Base-by-base conservation (phyloP, 1,284 basidiomycete genomes). In the Pseudozyma pruni region DNA sequence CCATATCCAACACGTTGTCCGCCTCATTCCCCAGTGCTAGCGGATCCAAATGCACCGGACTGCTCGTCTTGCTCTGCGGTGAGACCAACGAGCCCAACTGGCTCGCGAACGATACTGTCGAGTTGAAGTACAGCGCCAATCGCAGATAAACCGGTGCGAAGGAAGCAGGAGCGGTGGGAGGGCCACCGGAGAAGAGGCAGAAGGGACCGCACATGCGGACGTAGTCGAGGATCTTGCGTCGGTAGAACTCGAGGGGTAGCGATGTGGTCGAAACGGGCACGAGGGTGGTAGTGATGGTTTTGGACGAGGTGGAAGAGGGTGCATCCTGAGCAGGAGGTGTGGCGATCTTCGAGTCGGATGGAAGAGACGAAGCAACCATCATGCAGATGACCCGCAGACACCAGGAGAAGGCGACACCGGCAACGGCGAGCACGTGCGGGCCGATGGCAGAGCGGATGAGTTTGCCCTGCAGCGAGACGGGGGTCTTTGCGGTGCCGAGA, bases 211-310 rank as follows among this genome's bases (percentile, higher is more conserved):
- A 56, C 63, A 72, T 59, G 20, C 70, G 64, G 13, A 60, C 43
- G 42, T 68, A 72, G 53, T 72, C 70, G 11, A 50, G 40, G 8
- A 58, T 72, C 51, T 69, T 72, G 25, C 70, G 57, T 20, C 63
- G 49, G 40, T 62, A 62, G 37, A 64, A 51, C 34, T 72, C 70
- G 22, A 72, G 48, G 17, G 57, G 56, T 19, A 51, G 54, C 8
- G 44, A 45, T 0, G 44, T 48, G 14, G 46, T 34, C 1, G 46
- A 31, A 17, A 42, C 19, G 8, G 17, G 0, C 13, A 20, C 10
- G 29, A 27, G 16, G 16, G 17, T 16, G 20, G 17, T 6, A 29
- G 6, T 10, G n/a, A 6, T 20, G 22, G 9, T 20, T 14, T 20
- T 27, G 14, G 23, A 8, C 22, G 50, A 25, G 8, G 11, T 8